Base-by-base conservation (phyloP, 1,284 basidiomycete genomes). In the Mycena citricolor region DNA sequence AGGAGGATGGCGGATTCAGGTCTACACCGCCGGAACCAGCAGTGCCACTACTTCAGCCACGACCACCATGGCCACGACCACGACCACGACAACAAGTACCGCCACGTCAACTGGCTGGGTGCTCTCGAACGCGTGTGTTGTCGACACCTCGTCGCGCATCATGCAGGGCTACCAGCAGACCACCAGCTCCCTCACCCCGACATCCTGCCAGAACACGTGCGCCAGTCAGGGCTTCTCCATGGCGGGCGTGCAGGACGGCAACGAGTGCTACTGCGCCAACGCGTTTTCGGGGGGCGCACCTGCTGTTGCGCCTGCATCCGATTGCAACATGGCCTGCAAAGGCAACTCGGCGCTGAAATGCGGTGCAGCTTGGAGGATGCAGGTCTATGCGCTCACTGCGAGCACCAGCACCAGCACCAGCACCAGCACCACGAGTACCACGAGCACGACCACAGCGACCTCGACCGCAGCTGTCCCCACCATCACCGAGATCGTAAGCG, bases 381-480 rank as follows among this genome's bases (percentile, higher is more conserved):
- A 29, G 26, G n/a, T 29, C 11, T 29, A 29, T n/a, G n/a, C 26
- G 26, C n/a, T n/a, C n/a, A 11, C 26, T 29, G 11, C 26, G 26
- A 29, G 11, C 11, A 29, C 11, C n/a, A n/a, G 11, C 11, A n/a
- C n/a, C n/a, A n/a, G n/a, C n/a, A n/a, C n/a, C n/a, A n/a, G n/a
- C n/a, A n/a, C n/a, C n/a, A n/a, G n/a, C 21, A 23, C 13, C 19
- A 32, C 33, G 6, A 39, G 11, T 7, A 29, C 37, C 11, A 8
- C 31, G 24, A 12, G 2, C 30, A 24, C 38, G 24, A 45, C 44
- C 8, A 36, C 44, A 3, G 22, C 13, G 8, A 17, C 13, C 11
- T 45, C 14, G 31, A 39, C 11, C 20, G 23, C 30, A 22, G 37
- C 6, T 45, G 44, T 24, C 24, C 20, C 43, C 4, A 45, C 30